Percentiles rank a stretch among this genome's conserved stretches.
Evolutionary conservation across 2,329 filamentous ascomycete species (phyloP).

Genomic region (Lecanosticta acicola): DNA sequence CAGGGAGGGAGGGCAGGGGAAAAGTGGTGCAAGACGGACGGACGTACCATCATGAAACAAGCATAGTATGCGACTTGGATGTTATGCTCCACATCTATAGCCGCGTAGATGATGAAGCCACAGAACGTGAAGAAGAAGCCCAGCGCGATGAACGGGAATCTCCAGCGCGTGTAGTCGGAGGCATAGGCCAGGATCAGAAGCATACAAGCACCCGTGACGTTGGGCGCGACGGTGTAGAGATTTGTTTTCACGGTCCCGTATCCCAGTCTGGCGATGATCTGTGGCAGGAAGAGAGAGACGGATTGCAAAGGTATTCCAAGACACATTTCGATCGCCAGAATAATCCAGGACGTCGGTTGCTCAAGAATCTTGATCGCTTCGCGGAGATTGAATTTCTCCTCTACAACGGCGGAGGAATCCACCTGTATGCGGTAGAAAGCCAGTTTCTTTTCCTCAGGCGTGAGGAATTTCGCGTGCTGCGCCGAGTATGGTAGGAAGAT

Average conservation of each 20-base stretch:
- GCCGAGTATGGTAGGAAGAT: constrained; percentile 64
- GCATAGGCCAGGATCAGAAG: constrained; percentile 66
- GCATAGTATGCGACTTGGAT: constrained; percentile 68
- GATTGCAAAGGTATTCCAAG: constrained; percentile 55
- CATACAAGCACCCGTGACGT: constrained; percentile 67
- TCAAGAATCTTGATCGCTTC: constrained; percentile 51
- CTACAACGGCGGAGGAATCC: constrained; percentile 62
- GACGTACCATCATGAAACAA: constrained; percentile 63
- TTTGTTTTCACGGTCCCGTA: constrained; percentile 63
- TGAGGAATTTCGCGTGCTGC: constrained; percentile 60
- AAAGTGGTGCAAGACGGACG: no score
- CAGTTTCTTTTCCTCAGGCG: constrained; percentile 58
- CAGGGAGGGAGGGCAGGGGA: no score
- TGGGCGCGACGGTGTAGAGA: constrained; percentile 75
- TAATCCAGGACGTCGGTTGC: constrained; percentile 49
- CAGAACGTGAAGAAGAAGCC: constrained; percentile 69
- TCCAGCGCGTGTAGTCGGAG: constrained; percentile 60
- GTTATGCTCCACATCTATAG: constrained; percentile 57
- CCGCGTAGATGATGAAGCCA: constrained; percentile 73
- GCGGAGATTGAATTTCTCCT: constrained; percentile 50
- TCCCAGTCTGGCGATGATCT: constrained; percentile 51
- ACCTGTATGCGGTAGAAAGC: constrained; percentile 70
- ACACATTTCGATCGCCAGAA: constrained; percentile 54
- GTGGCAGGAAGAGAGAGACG: constrained; percentile 53
- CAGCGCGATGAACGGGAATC: constrained; percentile 68